A percentile compares a stretch with the other conserved stretches of the same genome.
Conservation (phyloP, 495 filamentous ascomycete species). For the Neurospora sp. region DNA sequence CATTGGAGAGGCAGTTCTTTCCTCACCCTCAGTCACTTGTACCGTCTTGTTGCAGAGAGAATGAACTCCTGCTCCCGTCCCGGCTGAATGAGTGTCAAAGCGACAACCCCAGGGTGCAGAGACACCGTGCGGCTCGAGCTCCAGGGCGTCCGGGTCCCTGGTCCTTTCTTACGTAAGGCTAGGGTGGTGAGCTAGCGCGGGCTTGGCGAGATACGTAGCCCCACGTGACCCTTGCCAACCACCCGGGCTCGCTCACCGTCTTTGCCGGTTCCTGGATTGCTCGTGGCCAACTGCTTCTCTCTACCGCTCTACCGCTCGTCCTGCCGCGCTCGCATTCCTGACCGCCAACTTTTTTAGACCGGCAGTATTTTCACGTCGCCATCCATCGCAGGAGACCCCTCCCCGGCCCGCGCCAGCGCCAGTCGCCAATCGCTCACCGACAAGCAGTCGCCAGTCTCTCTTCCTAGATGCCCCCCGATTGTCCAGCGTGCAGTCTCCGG, state of each 20-base stretch:
- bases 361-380: conserved; percentile 22
- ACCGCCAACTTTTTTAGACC: conserved; percentile 23
- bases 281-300: conserved; percentile 1
- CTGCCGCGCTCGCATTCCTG: conserved; percentile 5
- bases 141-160: background rate
- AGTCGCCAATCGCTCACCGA: conserved; percentile 6
- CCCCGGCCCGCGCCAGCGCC: conserved; percentile 2
- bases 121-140: background rate
- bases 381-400: conserved; percentile 11
- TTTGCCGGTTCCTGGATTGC: background rate
- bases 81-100: background rate
- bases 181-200: background rate
- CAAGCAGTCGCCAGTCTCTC: background rate
- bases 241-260: background rate
- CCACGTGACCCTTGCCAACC: conserved; percentile 4
- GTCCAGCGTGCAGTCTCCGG: conserved; percentile 4
- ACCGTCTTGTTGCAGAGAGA: background rate
- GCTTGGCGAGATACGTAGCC: background rate
- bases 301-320: background rate
- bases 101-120: background rate
- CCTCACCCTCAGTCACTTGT: background rate
- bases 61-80: background rate
- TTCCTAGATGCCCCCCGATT: conserved; percentile 10
- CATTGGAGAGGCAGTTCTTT: background rate
- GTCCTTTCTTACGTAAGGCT: background rate